Base-by-base conservation (phyloP, 2,329 filamentous ascomycete genomes). In the Paraphaeosphaeria minitans region DNA sequence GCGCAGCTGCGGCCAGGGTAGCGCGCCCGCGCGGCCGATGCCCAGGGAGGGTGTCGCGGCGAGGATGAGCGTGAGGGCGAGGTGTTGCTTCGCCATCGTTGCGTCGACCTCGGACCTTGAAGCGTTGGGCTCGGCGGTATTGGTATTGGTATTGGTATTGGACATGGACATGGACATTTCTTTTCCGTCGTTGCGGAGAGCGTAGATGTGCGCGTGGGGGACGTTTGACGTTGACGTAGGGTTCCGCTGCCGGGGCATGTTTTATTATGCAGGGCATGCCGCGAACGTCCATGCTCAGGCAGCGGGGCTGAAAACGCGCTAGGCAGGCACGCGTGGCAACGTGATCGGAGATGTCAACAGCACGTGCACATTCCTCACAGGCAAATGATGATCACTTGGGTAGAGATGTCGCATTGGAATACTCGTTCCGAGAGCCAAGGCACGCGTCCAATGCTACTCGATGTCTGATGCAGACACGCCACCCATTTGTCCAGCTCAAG, bases 21-120 rank as follows among this genome's bases (percentile, higher is more conserved):
- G 86, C 3, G 83, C 84, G 60, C 92, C 92, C 59, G 84, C 83
- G 48, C 86, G 83, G 59, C 95, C 95, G 70, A 99, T 98, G 74
- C 95, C 95, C 82, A 97, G 91, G 69, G 83, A 86, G 53, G 89
- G 88, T n/a, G 93, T 96, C 19, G 93, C 89, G n/a, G 92, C 94
- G 69, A 97, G 92, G 76, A 98, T 90, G 69, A 97, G 85, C n/a
- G 92, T 97, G 55, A 97, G 81, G 65, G 92, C 61, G 88, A 54
- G 80, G 74, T 49, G 80, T 74, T 49, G 55, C 29, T 31, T 8
- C 39, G 35, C 45, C 43, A 49, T 48, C 16, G 33, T 27, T 51
- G 65, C 64, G n/a, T 43, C n/a, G 56, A 27, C 24, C 6, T 27
- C 24, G 6, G 24, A 27, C 3, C 6, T 3, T 3, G 6, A 27